Evolutionary conservation across 2,329 filamentous ascomycete genomes (phyloP), one percentile per base, ranked within the genome.

Genomic region (Fusarium devonianum): DNA sequence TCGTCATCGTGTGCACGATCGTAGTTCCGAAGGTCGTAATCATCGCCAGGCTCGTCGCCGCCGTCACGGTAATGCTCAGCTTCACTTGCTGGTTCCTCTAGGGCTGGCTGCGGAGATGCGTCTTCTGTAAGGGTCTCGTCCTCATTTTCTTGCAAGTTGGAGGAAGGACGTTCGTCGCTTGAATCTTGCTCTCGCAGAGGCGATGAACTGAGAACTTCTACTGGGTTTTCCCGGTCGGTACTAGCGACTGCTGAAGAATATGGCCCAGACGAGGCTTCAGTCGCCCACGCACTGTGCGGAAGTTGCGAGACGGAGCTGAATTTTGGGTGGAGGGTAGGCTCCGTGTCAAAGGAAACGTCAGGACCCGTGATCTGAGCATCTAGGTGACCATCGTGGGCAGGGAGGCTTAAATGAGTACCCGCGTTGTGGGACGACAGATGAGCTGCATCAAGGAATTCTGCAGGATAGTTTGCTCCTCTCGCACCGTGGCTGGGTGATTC

Each of bases 1-100:
- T 70, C 71, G 17, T 73, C 70, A 34, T 68, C 65, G 25, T 60
- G 66, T 19, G 69, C 57, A 29, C 57, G 54, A 34, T 67, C 66
- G 43, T 71, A 71, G 28, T 70, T 70, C 36, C 68, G 53, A 19
- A 71, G 53, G 34, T 71, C 68, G 18, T 71, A 71, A 44, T 71
- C 69, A 22, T 71, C 68, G 10, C 70, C 69, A 25, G 62, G 55
- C 14, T 64, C 45, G 12, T 70, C 67, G 2, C 63, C 62, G 13
- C 60, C 64, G 39, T 69, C 63, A 14, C 52, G 53, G 34, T 63
- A 56, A 34, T 53, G 46, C 7, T 64, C 64, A 32, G 53, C 53
- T 44, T 62, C 63, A 30, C 51, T 59, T n/a, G 37, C 49, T 16
- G 37, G 39, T 12, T 55, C 41, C 19, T 56, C 56, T 2, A 53